Evolutionary conservation across 306 rosid genomes (phyloP).

Genomic region (Vigna mungo): DNA sequence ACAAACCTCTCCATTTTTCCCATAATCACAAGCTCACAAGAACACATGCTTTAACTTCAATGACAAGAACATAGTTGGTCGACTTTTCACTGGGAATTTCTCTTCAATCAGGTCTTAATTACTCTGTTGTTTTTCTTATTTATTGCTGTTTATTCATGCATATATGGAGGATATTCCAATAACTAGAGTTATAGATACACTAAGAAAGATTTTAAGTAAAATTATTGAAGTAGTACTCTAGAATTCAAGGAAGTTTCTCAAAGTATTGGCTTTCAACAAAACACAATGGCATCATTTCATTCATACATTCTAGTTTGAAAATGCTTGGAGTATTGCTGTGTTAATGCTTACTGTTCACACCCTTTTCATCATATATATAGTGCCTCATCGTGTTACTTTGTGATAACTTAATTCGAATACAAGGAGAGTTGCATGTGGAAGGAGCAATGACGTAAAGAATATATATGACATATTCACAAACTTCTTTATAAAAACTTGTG

Average conservation of each 20-base stretch:
- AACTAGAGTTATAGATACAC: too few species aligned
- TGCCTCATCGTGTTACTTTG: slow-evolving; percentile 9
- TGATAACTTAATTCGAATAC: slow-evolving; percentile 2
- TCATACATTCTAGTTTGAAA: neutral
- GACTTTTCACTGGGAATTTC: slow-evolving; percentile 4
- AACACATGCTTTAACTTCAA: slow-evolving; percentile 15
- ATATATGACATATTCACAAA: too few species aligned
- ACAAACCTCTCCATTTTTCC: neutral
- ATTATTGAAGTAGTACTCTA: neutral
- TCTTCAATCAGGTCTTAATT: slow-evolving; percentile 40
- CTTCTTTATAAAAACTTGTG: too few species aligned
- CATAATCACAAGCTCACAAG: neutral
- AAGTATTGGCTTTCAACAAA: too few species aligned
- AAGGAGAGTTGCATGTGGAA: neutral
- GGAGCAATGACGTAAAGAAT: neutral
- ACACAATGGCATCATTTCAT: neutral
- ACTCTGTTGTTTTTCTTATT: slow-evolving; percentile 18
- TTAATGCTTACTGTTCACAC: neutral
- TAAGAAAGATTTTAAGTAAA: neutral
- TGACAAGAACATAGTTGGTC: slow-evolving; percentile 4
- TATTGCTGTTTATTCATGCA: slow-evolving; percentile 3
- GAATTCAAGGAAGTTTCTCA: too few species aligned
- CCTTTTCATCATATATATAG: neutral
- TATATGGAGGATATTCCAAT: neutral
- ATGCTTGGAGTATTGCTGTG: neutral